phyloP scores from a whole-genome alignment of 192 early-diverging fungal genomes.

The Podila epicladia region DNA sequence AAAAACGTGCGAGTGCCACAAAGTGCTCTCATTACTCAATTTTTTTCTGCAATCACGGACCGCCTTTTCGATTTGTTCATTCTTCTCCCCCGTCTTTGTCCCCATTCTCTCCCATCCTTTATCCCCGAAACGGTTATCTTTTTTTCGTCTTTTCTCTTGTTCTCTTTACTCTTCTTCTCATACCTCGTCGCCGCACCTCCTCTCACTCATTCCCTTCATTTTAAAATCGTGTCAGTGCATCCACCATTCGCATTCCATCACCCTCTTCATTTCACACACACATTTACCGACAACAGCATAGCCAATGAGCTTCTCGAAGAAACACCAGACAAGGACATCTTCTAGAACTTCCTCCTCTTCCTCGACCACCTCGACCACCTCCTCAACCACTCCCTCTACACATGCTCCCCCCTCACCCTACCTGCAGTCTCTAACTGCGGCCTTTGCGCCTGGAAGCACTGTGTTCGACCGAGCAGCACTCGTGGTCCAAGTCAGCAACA shows the following conservation, averaged over 20 bases:
- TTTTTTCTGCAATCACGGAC: background rate
- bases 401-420: conserved; percentile 14
- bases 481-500: conserved; percentile 46
- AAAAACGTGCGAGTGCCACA: too few relatives aligned
- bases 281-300: background rate
- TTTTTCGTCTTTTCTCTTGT: too few relatives aligned
- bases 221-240: too few relatives aligned
- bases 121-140: background rate
- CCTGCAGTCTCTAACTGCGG: conserved; percentile 24
- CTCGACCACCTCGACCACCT: background rate
- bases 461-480: conserved; percentile 40
- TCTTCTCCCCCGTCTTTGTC: background rate
- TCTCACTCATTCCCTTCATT: too few relatives aligned
- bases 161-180: too few relatives aligned
- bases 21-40: background rate
- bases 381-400: background rate
- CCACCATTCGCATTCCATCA: too few relatives aligned
- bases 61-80: background rate
- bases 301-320: conserved; percentile 9
- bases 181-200: too few relatives aligned
- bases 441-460: conserved; percentile 19
- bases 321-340: conserved; percentile 10
- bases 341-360: background rate
- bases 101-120: background rate
- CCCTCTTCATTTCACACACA: too few relatives aligned